These are phyloP conservation scores for Obba rivulosa DNA, from an alignment of 768 basidiomycete genomes.

Conservation along the genomic window DNA sequence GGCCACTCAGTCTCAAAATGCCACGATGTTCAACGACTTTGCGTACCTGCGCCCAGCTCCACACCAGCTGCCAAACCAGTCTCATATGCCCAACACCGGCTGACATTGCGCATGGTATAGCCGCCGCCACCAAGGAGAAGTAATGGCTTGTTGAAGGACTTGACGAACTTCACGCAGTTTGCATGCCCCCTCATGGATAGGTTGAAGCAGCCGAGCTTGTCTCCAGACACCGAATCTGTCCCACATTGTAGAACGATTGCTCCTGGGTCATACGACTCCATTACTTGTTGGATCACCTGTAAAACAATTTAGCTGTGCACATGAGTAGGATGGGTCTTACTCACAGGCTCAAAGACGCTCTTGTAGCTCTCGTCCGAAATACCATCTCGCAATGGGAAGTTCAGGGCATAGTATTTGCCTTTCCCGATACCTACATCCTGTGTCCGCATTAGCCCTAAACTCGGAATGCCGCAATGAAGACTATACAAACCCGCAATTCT, in stretches of 20 bases:
- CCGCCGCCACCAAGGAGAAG: constrained; percentile 94
- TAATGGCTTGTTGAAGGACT: constrained; percentile 93
- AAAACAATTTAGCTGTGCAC: not conserved
- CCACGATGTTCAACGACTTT: not conserved
- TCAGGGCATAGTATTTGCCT: constrained; percentile 90
- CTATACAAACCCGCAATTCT: constrained; percentile 73
- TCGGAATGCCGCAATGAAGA: not conserved
- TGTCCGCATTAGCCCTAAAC: not conserved
- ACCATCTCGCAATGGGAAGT: constrained; percentile 93
- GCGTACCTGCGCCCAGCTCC: constrained; percentile 76
- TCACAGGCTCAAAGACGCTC: constrained; percentile 90
- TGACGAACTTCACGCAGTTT: constrained; percentile 95
- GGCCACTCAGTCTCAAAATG: too few relatives aligned
- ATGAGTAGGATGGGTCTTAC: constrained; percentile 20
- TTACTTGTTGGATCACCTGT: constrained; percentile 88
- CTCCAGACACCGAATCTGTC: constrained; percentile 93
- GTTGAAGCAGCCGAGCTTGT: constrained; percentile 94
- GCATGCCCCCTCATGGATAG: constrained; percentile 97
- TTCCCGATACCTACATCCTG: constrained; percentile 92
- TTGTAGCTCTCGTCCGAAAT: constrained; percentile 94
- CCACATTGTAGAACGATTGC: constrained; percentile 97
- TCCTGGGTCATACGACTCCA: constrained; percentile 91
- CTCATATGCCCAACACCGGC: constrained; percentile 96
- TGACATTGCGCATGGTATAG: constrained; percentile 97
- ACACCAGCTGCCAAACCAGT: constrained; percentile 98